These are phyloP conservation scores for Tuber borchii DNA, from an alignment of 495 filamentous ascomycete genomes.

Conservation along the genomic window DNA sequence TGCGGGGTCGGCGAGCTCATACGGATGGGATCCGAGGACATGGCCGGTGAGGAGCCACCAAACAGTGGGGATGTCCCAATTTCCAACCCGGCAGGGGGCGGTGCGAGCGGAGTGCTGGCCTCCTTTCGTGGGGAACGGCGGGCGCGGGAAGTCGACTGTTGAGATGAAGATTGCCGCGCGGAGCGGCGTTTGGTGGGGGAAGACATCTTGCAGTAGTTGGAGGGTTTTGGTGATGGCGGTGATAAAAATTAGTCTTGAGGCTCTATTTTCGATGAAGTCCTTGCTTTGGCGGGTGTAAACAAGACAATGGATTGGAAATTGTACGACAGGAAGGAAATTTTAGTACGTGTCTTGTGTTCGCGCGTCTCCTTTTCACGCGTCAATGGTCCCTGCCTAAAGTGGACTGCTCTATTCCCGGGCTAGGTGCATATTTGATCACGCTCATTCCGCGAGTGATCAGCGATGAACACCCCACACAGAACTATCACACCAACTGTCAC, in stretches of 20 bases:
- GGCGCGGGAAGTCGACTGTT: slow-evolving; percentile 32
- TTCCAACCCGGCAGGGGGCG: slow-evolving; percentile 14
- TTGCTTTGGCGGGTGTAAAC: neutral
- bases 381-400: slow-evolving; percentile 18
- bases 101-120: slow-evolving; percentile 22
- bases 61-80: slow-evolving; percentile 31
- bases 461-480: neutral
- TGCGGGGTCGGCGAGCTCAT: slow-evolving; percentile 30
- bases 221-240: neutral
- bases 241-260: neutral
- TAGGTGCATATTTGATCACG: slow-evolving; percentile 8
- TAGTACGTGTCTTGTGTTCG: slow-evolving; percentile 18
- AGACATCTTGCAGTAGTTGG: slow-evolving; percentile 22
- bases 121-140: slow-evolving; percentile 7
- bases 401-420: slow-evolving; percentile 14
- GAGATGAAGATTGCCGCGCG: slow-evolving; percentile 22
- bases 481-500: neutral
- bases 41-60: slow-evolving; percentile 29
- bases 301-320: neutral
- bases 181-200: slow-evolving; percentile 36
- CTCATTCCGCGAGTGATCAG: slow-evolving; percentile 11
- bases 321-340: neutral
- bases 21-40: slow-evolving; percentile 32
- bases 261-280: neutral
- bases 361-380: slow-evolving; percentile 31